Base-by-base conservation (phyloP, 192 early-diverging fungal species). In the Rhizoclosmatium sp. region DNA sequence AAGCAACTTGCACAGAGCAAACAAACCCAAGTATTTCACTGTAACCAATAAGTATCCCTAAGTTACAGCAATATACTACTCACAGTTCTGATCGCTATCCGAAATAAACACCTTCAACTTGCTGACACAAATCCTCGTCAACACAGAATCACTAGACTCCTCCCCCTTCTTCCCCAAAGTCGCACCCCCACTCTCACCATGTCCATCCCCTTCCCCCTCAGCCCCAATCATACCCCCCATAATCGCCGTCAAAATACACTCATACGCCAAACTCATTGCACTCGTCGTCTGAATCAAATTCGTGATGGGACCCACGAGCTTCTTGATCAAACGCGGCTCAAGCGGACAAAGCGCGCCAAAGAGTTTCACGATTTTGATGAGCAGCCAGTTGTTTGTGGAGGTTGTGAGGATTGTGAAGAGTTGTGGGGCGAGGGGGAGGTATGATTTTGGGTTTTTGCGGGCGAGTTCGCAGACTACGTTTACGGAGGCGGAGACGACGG, bases 361-460 rank as follows among this genome's bases (percentile, higher is more conserved):
- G 93, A 99, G 86, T 83, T 99, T 99, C 79, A 98, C 95, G 51
- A 99, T 96, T 81, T 99, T 99, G 84, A 99, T 99, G n/a, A 97
- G 91, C 93, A 98, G 97, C 98, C 98, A 99, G 81, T 98, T 99
- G 85, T 99, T 98, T 16, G 89, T 88, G 3, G 93, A 93, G n/a
- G 92, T 92, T 4, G 92, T 97, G 59, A 99, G 81, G 60, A 98
- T 87, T 3, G 92, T 94, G 82, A 96, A 99, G 2, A 99, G 88
- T 68, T 96, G 93, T 3, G 98, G 98, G 16, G 96, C 98, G 19
- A 99, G 90, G 1, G 95, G 92, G 31, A 99, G 84, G 82, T 98
- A 99, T 76, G 93, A 94, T 75, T 91, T 94, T 23, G 98, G 97
- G 69, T 99, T 97, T 79, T 91, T 90, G 39, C 93, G 85, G 4